Base-by-base conservation (phyloP, 305 asterid species). In the Striga hermonthica region DNA sequence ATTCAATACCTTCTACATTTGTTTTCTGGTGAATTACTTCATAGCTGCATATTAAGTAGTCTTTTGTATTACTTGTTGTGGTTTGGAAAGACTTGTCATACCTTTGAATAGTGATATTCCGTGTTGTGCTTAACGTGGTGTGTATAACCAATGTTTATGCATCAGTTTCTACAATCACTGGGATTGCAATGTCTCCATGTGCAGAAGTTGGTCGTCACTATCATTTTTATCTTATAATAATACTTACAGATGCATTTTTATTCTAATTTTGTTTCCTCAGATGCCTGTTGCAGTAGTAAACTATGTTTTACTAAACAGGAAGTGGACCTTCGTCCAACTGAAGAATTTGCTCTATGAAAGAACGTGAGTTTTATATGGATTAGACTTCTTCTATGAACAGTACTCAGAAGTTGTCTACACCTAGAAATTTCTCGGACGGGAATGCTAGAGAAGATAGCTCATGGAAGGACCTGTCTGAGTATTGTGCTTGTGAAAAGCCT, bases 241-340 rank as follows among this genome's bases (percentile, higher is more conserved):
- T 50, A n/a, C 12, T 4, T 4, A 6, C 22, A 34, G 10, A 36
- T 68, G 60, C 62, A 37, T 6, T 43, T 11, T 39, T 1, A 16
- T 58, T 43, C 57, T 67, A 13, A 13, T 57, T 61, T 72, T 40
- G 31, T 45, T 58, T 67, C 75, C 57, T 40, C 79, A 93, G 97
- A 93, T 93, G 97, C 97, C 99, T 3, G 99, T 88, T 83, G 96
- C 99, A 22, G 83, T 86, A 31, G 95, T 91, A 59, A 96, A 93
- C 75, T 93, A 93, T 73, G 88, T 88, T 77, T 71, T 93, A 74
- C 72, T 82, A 65, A 85, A 79, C 47, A 95, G 95, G 66, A 80
- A 80, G 75, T 88, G 90, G 91, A 84, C 80, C 45, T 83, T 85
- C 60, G 84, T 88, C 52, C 96, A 93, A 69, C 99, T 90, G 78